Evolutionary conservation across 306 rosid species (phyloP), one percentile per base, ranked within the genome.

Genomic region (Lablab purpureus): DNA sequence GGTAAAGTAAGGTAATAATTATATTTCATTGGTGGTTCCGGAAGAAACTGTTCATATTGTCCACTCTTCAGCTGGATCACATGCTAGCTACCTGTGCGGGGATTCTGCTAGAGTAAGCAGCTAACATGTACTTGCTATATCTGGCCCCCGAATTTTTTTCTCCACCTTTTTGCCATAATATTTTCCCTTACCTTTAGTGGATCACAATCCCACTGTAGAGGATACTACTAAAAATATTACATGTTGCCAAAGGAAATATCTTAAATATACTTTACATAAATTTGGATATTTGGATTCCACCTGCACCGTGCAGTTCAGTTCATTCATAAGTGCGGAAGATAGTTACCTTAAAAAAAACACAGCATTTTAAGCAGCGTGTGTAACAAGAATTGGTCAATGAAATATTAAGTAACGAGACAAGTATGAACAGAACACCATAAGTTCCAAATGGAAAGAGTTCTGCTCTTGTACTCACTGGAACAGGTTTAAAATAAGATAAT

Each of bases 91-190:
- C 59, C 47, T 55, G 76, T 78, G 17, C 32, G 10, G 34, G 36
- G 59, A 78, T 78, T 68, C 76, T 45, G 55, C 21, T 63, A 11
- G 64, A 11, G 17, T 12, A 64, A 17, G 68, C 37, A 40, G 68
- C 56, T 43, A 74, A 27, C 3, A 3, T 55, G 70, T 60, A 75
- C 59, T 74, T 25, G 55, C 18, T 2, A 0, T 23, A 10, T 36
- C n/a, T 40, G 56, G 30, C 13, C 45, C 52, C 52, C 32, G 10
- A 17, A 67, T 40, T 15, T 43, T 23, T 17, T 25, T 1, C 30
- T 50, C 51, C 12, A 40, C 17, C 37, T 55, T 55, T 25, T 74
- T 59, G 70, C n/a, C 79, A 58, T 41, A 41, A 60, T 27, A 74
- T 56, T 40, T 41, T 19, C 56, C 45, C 13, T 21, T 18, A 4